Percentiles rank a stretch among this genome's conserved stretches.
These are phyloP conservation scores for Leptographium wingfieldii DNA, from an alignment of 2,329 filamentous ascomycete genomes.

Conservation along the genomic window DNA sequence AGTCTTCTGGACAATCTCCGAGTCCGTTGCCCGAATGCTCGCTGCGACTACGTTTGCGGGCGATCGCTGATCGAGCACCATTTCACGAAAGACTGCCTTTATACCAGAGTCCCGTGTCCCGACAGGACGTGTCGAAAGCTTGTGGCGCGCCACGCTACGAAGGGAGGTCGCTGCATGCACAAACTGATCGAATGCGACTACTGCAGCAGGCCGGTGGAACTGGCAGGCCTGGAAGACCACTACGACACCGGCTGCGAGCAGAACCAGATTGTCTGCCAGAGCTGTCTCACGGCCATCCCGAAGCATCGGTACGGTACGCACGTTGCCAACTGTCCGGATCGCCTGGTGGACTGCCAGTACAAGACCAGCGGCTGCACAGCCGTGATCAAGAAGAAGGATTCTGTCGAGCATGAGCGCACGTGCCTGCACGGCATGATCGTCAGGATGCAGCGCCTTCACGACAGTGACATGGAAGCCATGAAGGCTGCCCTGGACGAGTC, in stretches of 20 bases:
- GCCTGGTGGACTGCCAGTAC: slow-evolving; percentile 31
- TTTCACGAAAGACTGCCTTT: slow-evolving; percentile 42
- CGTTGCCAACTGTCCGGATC: slow-evolving; percentile 31
- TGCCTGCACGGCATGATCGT: slow-evolving; percentile 36
- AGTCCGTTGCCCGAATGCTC: slow-evolving; percentile 46
- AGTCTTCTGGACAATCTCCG: slow-evolving; percentile 49
- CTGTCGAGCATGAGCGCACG: slow-evolving; percentile 31
- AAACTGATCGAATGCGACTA: slow-evolving; percentile 36
- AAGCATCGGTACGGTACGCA: slow-evolving; percentile 35
- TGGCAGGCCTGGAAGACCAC: slow-evolving; percentile 33
- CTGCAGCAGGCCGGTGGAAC: slow-evolving; percentile 37
- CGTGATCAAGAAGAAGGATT: slow-evolving; percentile 22
- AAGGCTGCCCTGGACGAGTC: slow-evolving; percentile 9
- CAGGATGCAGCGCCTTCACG: slow-evolving; percentile 9
- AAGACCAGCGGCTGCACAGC: slow-evolving; percentile 35
- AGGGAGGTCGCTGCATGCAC: slow-evolving; percentile 43
- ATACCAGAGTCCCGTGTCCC: slow-evolving; percentile 43
- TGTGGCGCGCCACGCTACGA: slow-evolving; percentile 35
- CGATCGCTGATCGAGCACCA: slow-evolving; percentile 44
- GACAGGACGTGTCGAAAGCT: slow-evolving; percentile 37
- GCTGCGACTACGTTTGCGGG: slow-evolving; percentile 37
- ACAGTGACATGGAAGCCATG: slow-evolving; percentile 9
- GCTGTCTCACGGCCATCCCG: slow-evolving; percentile 33
- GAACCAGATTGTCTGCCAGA: slow-evolving; percentile 33
- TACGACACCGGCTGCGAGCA: slow-evolving; percentile 30